Conservation (phyloP, 257 asterid species). For the Rauvolfia tetraphylla region DNA sequence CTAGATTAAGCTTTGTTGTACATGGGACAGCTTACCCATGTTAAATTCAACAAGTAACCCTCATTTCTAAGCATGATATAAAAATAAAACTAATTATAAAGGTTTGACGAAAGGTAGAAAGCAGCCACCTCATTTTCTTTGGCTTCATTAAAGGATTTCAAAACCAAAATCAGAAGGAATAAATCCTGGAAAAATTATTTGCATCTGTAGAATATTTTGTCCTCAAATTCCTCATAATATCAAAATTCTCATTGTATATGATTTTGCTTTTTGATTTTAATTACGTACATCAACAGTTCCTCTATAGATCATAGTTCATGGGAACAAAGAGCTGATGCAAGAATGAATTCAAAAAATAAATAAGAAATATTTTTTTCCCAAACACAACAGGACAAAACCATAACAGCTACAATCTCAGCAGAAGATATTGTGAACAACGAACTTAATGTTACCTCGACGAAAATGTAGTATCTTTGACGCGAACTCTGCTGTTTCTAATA, state of each 20-base stretch:
- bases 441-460: conserved; percentile 68
- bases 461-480: conserved; percentile 79
- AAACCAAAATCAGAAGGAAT: not conserved
- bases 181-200: not conserved
- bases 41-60: not conserved
- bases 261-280: not conserved
- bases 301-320: not conserved
- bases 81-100: not conserved
- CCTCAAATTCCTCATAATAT: not conserved
- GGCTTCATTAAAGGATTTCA: not conserved
- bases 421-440: conserved; percentile 16
- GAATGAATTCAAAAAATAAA: not conserved
- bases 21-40: not conserved
- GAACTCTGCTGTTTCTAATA: conserved; percentile 82
- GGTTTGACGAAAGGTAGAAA: not conserved
- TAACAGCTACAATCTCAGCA: not conserved
- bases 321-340: not conserved
- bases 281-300: not conserved
- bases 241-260: not conserved
- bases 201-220: not conserved
- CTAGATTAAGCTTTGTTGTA: not conserved
- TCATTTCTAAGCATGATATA: not conserved
- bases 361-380: not conserved
- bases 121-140: not conserved
- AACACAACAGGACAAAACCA: not conserved